Conservation (phyloP, 2,329 filamentous ascomycete genomes). For the Chaetomium strumarium region DNA sequence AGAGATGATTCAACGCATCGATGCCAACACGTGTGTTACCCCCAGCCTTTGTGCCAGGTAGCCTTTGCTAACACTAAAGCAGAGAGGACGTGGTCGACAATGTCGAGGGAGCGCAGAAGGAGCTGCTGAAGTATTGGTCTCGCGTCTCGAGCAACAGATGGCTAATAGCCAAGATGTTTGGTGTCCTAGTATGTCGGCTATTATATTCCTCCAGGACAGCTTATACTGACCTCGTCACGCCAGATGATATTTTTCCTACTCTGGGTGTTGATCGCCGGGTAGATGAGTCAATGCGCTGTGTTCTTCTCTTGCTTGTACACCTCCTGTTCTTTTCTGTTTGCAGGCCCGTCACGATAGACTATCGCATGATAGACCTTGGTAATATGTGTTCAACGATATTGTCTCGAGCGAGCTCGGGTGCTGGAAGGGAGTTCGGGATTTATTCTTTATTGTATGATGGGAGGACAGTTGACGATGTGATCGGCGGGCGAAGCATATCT, state of each 20-base stretch:
- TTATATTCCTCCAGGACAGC: not conserved
- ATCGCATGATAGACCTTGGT: slow-evolving; percentile 18
- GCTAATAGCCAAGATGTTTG: slow-evolving; percentile 84
- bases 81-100: slow-evolving; percentile 96
- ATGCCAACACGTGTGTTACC: slow-evolving; percentile 59
- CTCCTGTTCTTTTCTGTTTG: slow-evolving; percentile 17
- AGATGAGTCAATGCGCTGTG: slow-evolving; percentile 8
- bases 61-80: slow-evolving; percentile 7
- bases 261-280: slow-evolving; percentile 29
- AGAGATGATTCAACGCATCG: slow-evolving; percentile 95
- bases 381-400: slow-evolving; percentile 14
- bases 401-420: not conserved
- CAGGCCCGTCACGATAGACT: slow-evolving; percentile 18
- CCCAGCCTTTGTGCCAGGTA: not conserved
- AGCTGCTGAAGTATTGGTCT: slow-evolving; percentile 95
- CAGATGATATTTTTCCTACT: slow-evolving; percentile 28
- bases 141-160: slow-evolving; percentile 91
- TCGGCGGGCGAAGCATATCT: not conserved
- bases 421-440: not conserved
- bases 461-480: not conserved
- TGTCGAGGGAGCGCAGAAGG: slow-evolving; percentile 90
- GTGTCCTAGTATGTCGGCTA: slow-evolving; percentile 73
- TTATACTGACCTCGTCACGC: not conserved
- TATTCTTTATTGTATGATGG: slow-evolving; percentile 8
- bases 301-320: slow-evolving; percentile 21